These are phyloP conservation scores for Fraxinus xanthoxyloides DNA, from an alignment of 305 asterid species.

Conservation along the genomic window DNA sequence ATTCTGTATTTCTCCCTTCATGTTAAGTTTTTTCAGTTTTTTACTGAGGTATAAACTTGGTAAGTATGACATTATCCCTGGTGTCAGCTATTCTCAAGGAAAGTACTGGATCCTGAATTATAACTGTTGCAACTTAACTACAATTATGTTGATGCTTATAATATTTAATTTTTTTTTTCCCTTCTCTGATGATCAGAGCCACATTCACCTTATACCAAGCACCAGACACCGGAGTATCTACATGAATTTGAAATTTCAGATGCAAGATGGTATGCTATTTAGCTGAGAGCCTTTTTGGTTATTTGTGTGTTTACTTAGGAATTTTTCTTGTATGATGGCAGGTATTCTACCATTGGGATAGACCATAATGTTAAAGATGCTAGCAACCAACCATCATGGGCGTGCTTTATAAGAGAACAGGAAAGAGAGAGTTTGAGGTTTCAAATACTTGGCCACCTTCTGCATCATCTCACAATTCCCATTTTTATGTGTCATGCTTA, in stretches of 20 bases:
- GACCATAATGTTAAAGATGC: constrained; percentile 32
- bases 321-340: constrained; percentile 32
- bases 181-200: constrained; percentile 37
- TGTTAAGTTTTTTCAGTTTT: constrained; percentile 15
- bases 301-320: constrained; percentile 16
- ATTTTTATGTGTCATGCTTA: constrained; percentile 14
- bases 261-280: constrained; percentile 47
- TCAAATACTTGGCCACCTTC: constrained; percentile 26
- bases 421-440: constrained; percentile 57
- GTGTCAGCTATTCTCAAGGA: constrained; percentile 12
- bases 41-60: neutral
- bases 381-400: constrained; percentile 20
- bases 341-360: constrained; percentile 39
- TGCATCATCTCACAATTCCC: constrained; percentile 8
- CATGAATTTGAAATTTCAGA: constrained; percentile 36
- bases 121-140: constrained; percentile 1
- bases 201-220: constrained; percentile 34
- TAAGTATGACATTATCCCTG: constrained; percentile 1
- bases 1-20: neutral
- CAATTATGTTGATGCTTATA: neutral
- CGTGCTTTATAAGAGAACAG: constrained; percentile 42
- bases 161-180: neutral
- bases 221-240: constrained; percentile 29
- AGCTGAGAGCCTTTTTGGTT: constrained; percentile 7
- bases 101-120: constrained; percentile 20